These are phyloP conservation scores for Mycogone perniciosa DNA, from an alignment of 2,329 filamentous ascomycete genomes.

Conservation along the genomic window DNA sequence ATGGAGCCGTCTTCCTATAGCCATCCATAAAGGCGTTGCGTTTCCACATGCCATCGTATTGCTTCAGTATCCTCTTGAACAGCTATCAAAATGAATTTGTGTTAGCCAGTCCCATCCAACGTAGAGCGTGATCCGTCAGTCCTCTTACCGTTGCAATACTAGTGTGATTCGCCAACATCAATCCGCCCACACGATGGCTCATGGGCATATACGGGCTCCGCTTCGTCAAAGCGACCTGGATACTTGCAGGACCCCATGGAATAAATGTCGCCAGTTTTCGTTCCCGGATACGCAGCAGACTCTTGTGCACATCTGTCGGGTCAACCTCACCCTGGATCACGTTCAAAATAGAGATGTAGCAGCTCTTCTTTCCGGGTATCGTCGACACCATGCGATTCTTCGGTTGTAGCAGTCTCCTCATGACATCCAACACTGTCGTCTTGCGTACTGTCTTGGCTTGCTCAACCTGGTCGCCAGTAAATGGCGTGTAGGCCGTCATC, in stretches of 20 bases:
- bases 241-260: slow-evolving; percentile 95
- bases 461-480: slow-evolving; percentile 92
- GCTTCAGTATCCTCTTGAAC: slow-evolving; percentile 87
- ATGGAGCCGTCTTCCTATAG: slow-evolving; percentile 93
- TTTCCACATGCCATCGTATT: slow-evolving; percentile 92
- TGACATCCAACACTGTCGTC: slow-evolving; percentile 95
- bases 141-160: slow-evolving; percentile 75
- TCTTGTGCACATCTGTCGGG: slow-evolving; percentile 97
- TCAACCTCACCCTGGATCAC: slow-evolving; percentile 99
- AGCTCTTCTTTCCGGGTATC: slow-evolving; percentile 90
- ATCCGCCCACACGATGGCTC: slow-evolving; percentile 86
- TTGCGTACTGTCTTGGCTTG: slow-evolving; percentile 97
- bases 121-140: background rate
- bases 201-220: slow-evolving; percentile 94
- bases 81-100: slow-evolving; percentile 42
- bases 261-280: slow-evolving; percentile 92
- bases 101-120: background rate
- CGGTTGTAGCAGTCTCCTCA: slow-evolving; percentile 88
- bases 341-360: slow-evolving; percentile 97
- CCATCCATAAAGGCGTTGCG: slow-evolving; percentile 93
- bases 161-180: slow-evolving; percentile 98
- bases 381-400: slow-evolving; percentile 99
- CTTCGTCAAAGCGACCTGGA: slow-evolving; percentile 94
- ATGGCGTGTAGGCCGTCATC: slow-evolving; percentile 97
- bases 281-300: slow-evolving; percentile 89